These are phyloP conservation scores for grape (Vitis vinifera) DNA, from an alignment of 164 flowering plant species.

Conservation along the genomic window DNA sequence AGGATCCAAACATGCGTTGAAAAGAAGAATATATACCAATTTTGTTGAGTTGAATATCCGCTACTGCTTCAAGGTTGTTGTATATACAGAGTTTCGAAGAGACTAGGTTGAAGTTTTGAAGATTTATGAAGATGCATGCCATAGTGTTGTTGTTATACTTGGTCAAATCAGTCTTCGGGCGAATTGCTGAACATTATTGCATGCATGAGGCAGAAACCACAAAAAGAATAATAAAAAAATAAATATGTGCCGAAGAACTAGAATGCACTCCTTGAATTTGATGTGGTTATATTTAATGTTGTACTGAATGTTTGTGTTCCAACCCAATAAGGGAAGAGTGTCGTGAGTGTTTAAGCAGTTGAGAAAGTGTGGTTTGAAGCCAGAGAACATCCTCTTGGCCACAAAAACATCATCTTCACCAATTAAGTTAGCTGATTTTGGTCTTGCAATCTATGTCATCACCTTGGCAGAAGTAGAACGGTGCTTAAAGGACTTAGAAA, in stretches of 20 bases:
- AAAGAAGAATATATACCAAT: no score
- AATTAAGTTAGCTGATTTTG: no score
- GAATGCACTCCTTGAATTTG: conserved; percentile 89
- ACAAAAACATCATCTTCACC: no score
- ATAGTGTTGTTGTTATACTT: conserved; percentile 74
- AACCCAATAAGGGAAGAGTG: conserved; percentile 74
- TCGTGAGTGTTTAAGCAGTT: conserved; percentile 88
- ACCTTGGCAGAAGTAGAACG: no score
- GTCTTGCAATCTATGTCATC: no score
- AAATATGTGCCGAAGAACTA: conserved; percentile 58
- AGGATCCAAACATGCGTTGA: no score
- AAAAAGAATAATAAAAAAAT: conserved; percentile 28
- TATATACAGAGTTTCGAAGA: no score
- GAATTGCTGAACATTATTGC: conserved; percentile 70
- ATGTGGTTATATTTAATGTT: conserved; percentile 85
- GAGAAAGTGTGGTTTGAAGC: conserved; percentile 66
- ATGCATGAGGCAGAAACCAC: conserved; percentile 72
- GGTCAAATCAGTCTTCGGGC: conserved; percentile 87
- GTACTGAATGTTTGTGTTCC: conserved; percentile 89
- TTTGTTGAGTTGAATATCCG: no score
- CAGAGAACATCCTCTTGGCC: conserved; percentile 9
- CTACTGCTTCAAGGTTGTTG: no score
- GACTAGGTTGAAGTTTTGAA: no score
- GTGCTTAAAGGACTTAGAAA: no score
- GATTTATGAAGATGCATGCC: conserved; percentile 45